Base-by-base conservation (phyloP, 768 basidiomycete species). In the Ramaria sp. region DNA sequence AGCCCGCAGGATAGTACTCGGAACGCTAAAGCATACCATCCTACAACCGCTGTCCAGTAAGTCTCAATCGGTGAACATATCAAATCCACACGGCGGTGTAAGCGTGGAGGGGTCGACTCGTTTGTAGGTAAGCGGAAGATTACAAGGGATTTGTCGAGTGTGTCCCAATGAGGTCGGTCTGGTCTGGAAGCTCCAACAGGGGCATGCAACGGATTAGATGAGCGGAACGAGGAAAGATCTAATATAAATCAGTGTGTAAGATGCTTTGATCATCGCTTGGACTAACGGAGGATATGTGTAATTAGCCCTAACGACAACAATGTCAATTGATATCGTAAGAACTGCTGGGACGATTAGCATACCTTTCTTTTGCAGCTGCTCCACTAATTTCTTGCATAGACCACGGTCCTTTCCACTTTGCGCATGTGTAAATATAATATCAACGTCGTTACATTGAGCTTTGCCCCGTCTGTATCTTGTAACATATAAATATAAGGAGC, bases 11-110 rank as follows among this genome's bases (percentile, higher is more conserved):
- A 38, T 7, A 17, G 15, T 7, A 42, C 41, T 42, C 41, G 41
- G 19, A 17, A 42, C 20, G 3, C 42, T 12, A 56, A 31, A 19
- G 54, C 72, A 61, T 51, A 86, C 93, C 93, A 97, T 53, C 94
- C 93, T 27, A 91, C 76, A 1, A 96, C 81, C 0, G 91, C 90
- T 1, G 88, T 86, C 83, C 90, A 92, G 64, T 94, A 95, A 0
- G 84, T 74, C 59, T 83, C 80, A 7, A 83, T 83, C 1, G 80
- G 74, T 3, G 86, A 82, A 67, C 88, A 87, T 60, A 95, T 92
- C 49, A 95, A 69, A 66, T 97, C 94, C 19, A 96, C 73, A 11
- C 92, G 78, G 31, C 90, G 76, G 64, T 87, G 77, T 9, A 78
- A 62, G 3, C 71, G 76, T n/a, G 48, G 68, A 71, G 45, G 64